phyloP scores from a whole-genome alignment of 441 rosid genomes.

The Pelargonium fulgidum region DNA sequence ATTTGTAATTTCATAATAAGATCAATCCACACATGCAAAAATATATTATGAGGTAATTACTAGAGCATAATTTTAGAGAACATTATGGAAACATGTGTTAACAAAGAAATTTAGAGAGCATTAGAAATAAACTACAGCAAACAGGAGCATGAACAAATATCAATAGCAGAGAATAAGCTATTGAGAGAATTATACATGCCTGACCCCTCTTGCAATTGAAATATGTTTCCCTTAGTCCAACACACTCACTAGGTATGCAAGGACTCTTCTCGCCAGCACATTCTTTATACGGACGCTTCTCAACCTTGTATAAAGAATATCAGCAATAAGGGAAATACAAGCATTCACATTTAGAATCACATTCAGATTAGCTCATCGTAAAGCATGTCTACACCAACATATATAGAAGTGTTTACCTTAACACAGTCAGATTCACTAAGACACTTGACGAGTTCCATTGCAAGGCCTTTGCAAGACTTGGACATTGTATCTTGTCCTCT shows the following conservation, averaged over 20 bases:
- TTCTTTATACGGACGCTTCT: constrained; percentile 68
- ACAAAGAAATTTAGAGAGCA: background rate
- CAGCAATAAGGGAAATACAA: background rate
- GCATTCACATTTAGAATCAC: background rate
- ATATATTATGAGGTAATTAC: too few species aligned
- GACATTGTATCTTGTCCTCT: constrained; percentile 37
- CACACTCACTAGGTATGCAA: constrained; percentile 66
- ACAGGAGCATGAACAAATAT: background rate
- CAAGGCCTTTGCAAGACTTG: constrained; percentile 92
- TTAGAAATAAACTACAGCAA: background rate
- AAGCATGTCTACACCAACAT: background rate
- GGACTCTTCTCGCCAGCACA: constrained; percentile 81
- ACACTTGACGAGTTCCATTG: constrained; percentile 83
- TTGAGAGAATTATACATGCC: constrained; percentile 30
- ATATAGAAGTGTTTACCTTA: constrained; percentile 32
- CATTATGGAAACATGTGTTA: background rate
- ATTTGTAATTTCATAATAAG: too few species aligned
- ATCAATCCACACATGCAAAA: too few species aligned
- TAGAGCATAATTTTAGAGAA: background rate
- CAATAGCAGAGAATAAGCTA: background rate
- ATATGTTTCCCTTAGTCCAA: constrained; percentile 79
- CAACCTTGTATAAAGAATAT: constrained; percentile 30
- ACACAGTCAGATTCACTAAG: constrained; percentile 78
- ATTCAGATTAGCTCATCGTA: background rate
- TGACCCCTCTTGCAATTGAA: constrained; percentile 96